Base-by-base conservation (phyloP, 805 yeast species). In the Citeromyces nyonsensis region DNA sequence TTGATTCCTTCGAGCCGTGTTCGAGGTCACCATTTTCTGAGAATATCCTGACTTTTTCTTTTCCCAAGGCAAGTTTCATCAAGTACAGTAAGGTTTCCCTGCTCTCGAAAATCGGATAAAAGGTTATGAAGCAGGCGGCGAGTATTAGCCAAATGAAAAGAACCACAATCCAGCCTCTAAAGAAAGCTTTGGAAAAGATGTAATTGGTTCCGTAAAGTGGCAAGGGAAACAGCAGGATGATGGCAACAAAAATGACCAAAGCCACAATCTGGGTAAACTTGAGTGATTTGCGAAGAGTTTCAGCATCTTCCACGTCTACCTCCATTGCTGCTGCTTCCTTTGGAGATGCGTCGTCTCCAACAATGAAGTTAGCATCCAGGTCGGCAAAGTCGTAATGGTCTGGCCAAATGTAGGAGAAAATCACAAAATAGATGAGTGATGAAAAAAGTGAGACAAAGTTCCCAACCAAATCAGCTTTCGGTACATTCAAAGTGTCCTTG, bases 401-500 rank as follows among this genome's bases (percentile, higher is more conserved):
- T 10, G 50, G 50, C 30, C 42, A 42, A 20, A 48, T 30, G 28
- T 34, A 40, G 31, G 59, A 45, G 29, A 49, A 44, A 14, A 44
- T 40, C 24, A 43, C 45, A 26, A 51, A 48, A 31, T 47, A 52
- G 24, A 54, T 43, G 25, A 43, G 42, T 10, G 53, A 41, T 6
- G 48, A 46, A 34, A 48, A 65, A 52, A 34, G 44, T 24, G 48
- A 59, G 47, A 50, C 61, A 51, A 40, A 62, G 48, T 40, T 55
- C 33, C 72, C 72, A 56, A 52, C 66, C 22, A 18, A 7, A 18
- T 18, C 22, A 52, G 47, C 63, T 56, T 49, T 41, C 11, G 55
- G 45, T 36, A 59, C 57, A 36, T 66, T 64, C 43, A 64, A 56
- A 2, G 51, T 54, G 26, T 52, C 48, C 5, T 67, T 65, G 32